Conservation (phyloP, 805 yeast species). For the Spencermartinsiella europaea region DNA sequence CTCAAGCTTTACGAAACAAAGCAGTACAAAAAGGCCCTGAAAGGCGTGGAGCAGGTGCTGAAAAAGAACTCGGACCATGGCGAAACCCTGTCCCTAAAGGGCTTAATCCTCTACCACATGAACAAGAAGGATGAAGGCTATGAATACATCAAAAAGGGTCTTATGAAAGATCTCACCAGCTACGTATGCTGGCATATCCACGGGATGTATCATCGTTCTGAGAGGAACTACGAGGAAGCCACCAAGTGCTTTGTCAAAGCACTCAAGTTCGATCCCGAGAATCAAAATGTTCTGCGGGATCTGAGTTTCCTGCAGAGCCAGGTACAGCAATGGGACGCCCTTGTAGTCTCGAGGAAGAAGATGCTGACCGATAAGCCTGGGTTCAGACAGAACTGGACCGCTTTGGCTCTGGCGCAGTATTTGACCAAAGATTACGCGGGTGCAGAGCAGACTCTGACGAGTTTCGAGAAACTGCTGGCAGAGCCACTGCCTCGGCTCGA, state of each 20-base stretch:
- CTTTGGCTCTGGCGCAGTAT: conserved; percentile 79
- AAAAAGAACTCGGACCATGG: conserved; percentile 73
- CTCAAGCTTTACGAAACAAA: conserved; percentile 75
- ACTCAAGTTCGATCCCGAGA: conserved; percentile 68
- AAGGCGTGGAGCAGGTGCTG: conserved; percentile 65
- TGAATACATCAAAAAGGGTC: conserved; percentile 54
- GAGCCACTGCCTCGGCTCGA: conserved; percentile 42
- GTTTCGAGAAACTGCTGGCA: conserved; percentile 73
- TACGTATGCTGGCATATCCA: conserved; percentile 78
- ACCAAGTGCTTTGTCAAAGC: conserved; percentile 73
- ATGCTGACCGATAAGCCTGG: conserved; percentile 73
- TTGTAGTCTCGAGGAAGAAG: conserved; percentile 58
- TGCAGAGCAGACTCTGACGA: conserved; percentile 66
- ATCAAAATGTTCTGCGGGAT: conserved; percentile 76
- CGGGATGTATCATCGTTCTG: conserved; percentile 74
- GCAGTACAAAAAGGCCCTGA: conserved; percentile 82
- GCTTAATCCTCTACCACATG: conserved; percentile 54
- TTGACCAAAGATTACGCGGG: conserved; percentile 59
- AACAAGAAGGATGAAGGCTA: conserved; percentile 63
- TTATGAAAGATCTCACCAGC: conserved; percentile 52
- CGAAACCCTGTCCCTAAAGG: conserved; percentile 81
- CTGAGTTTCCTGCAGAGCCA: conserved; percentile 76
- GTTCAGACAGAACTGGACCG: conserved; percentile 86
- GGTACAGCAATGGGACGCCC: conserved; percentile 61
- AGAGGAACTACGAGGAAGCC: conserved; percentile 68